Evolutionary conservation across 495 filamentous ascomycete species (phyloP), one percentile per base, ranked within the genome.

Genomic region (Penicillium pulvis): DNA sequence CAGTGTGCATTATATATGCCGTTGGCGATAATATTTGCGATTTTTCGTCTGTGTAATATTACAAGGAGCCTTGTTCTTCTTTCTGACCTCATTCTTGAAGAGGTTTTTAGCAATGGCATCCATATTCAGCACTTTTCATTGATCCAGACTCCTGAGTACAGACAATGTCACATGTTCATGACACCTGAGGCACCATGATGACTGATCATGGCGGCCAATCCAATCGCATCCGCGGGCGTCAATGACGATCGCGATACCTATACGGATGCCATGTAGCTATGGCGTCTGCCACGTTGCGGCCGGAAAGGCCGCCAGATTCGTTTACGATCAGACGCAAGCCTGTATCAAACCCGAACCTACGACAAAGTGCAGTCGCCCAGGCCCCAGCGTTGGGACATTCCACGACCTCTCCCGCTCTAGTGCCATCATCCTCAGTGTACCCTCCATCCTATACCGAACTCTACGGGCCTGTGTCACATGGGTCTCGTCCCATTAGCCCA

Each of bases 261-360:
- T 7, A 33, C 31, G 7, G 8, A 36, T 36, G 17, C 14, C 23
- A 47, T 24, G 31, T 57, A 33, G 57, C 16, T 11, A 69, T 69
- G 66, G 52, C 41, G 3, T 62, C 66, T 30, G 28, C 50, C 16
- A 58, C 52, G 39, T 33, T 68, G 20, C 49, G 46, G 14, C 64
- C 67, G 1, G 57, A 45, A 6, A 11, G 39, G n/a, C 59, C 65
- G 11, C 35, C 60, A n/a, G 65, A 64, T 48, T 17, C 31, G 31
- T 62, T 63, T 42, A 59, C 48, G 12, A 63, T 69, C 44, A 59
- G 24, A 23, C 66, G 68, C 8, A 71, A 71, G 51, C 68, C 68
- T 16, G 57, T 71, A 17, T 67, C 68, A 28, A 64, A 68, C 36
- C 65, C 68, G 8, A 69, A 71, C 35, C 36, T 69, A 35, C 55